A percentile compares a stretch with the other conserved stretches of the same genome.
Evolutionary conservation across 768 basidiomycete species (phyloP).

Genomic region (Russula earlei): DNA sequence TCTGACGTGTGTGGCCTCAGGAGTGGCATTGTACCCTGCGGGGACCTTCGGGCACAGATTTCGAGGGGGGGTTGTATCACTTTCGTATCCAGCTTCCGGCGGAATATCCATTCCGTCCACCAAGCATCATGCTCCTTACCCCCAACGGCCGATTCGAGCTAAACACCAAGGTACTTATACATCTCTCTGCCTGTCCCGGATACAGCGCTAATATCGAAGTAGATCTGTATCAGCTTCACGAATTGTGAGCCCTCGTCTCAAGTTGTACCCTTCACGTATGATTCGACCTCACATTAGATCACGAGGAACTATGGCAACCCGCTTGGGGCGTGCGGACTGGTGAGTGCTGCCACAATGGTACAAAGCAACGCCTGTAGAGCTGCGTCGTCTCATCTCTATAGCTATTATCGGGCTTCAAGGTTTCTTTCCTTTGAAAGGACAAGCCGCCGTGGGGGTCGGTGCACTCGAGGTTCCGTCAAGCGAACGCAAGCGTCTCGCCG

Average conservation of each 20-base stretch:
- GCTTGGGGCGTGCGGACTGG: conserved; percentile 97
- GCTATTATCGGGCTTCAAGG: conserved; percentile 85
- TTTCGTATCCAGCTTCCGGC: conserved; percentile 84
- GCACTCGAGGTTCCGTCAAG: conserved; percentile 67
- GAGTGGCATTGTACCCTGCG: conserved; percentile 98
- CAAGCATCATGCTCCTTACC: conserved; percentile 91
- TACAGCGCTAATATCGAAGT: neutral
- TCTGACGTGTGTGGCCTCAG: conserved; percentile 27
- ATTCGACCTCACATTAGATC: conserved; percentile 42
- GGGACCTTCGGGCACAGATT: conserved; percentile 81
- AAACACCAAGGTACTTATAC: conserved; percentile 69
- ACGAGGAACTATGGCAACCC: conserved; percentile 96
- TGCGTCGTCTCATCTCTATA: conserved; percentile 22
- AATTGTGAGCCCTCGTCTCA: conserved; percentile 48
- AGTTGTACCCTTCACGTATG: conserved; percentile 11
- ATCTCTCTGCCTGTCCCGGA: neutral
- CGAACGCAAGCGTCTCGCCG: conserved; percentile 73
- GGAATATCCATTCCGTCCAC: conserved; percentile 94
- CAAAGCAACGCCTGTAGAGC: too few species aligned
- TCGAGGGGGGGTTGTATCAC: conserved; percentile 93
- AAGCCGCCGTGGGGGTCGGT: conserved; percentile 79
- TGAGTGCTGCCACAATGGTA: conserved; percentile 25
- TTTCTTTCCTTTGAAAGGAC: conserved; percentile 84
- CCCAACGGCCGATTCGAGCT: conserved; percentile 96
- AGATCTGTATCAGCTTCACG: conserved; percentile 93